Percentiles rank a stretch among this genome's conserved stretches.
phyloP scores from a whole-genome alignment of 2,329 filamentous ascomycete species.

The Phoma herbarum region DNA sequence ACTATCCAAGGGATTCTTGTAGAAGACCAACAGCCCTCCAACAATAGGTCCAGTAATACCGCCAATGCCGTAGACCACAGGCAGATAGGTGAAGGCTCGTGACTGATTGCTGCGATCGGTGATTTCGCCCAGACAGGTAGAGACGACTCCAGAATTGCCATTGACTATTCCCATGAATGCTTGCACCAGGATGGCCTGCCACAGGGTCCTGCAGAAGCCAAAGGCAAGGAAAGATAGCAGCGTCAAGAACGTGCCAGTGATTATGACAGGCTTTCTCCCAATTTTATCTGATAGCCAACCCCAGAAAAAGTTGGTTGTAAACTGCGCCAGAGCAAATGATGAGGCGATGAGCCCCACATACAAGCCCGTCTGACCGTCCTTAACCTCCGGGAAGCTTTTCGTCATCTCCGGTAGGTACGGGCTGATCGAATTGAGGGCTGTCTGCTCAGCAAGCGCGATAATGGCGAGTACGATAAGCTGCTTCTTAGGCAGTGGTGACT shows the following conservation, averaged over 20 bases:
- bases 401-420: constrained; percentile 97
- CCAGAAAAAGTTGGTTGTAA: constrained; percentile 92
- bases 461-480: constrained; percentile 87
- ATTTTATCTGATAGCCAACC: constrained; percentile 82
- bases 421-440: constrained; percentile 93
- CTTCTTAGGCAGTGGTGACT: constrained; percentile 79
- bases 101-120: constrained; percentile 96
- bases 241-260: constrained; percentile 83
- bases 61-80: constrained; percentile 94
- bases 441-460: constrained; percentile 92
- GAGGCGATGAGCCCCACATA: constrained; percentile 93
- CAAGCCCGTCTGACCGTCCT: constrained; percentile 74
- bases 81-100: constrained; percentile 90
- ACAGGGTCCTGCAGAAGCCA: constrained; percentile 82
- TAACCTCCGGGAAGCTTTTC: constrained; percentile 81
- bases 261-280: constrained; percentile 82
- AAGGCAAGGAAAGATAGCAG: constrained; percentile 84
- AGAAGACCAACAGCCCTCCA: constrained; percentile 82
- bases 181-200: constrained; percentile 87
- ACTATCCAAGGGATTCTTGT: constrained; percentile 64
- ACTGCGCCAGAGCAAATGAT: constrained; percentile 89
- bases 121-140: constrained; percentile 91
- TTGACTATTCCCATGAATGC: constrained; percentile 91
- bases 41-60: constrained; percentile 91
- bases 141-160: constrained; percentile 93